Conservation (phyloP, 345 rosid genomes). For the Viola odorata region DNA sequence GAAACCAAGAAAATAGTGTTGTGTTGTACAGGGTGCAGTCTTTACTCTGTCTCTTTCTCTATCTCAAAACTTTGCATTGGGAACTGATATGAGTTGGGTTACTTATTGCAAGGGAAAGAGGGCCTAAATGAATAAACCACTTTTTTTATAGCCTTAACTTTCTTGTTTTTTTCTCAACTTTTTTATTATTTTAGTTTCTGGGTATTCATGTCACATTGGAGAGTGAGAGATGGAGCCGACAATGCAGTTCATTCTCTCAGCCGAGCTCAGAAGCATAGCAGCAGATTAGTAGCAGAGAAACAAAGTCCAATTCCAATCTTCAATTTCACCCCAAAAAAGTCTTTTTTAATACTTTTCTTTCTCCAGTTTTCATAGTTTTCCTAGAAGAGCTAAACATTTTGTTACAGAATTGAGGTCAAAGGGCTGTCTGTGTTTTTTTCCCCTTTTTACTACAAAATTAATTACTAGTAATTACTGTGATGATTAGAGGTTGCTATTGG, state of each 20-base stretch:
- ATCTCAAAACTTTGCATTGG: neutral
- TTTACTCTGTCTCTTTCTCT: neutral
- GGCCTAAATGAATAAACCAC: neutral
- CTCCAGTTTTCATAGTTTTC: no score
- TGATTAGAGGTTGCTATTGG: no score
- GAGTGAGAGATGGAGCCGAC: slow-evolving; percentile 9
- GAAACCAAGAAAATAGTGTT: neutral
- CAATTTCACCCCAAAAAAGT: no score
- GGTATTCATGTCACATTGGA: neutral
- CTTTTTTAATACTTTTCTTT: no score
- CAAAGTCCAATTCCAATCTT: no score
- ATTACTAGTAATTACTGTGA: no score
- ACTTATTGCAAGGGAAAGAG: no score
- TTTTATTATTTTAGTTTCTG: no score
- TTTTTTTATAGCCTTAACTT: neutral
- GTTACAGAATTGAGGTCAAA: no score
- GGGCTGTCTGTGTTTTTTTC: no score
- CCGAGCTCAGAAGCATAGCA: slow-evolving; percentile 8
- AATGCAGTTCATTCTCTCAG: slow-evolving; percentile 6
- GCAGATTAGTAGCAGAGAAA: neutral
- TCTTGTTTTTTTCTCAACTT: neutral
- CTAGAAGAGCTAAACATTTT: no score
- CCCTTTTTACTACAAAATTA: no score
- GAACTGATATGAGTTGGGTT: neutral
- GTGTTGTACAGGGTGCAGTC: neutral